Evolutionary conservation across 2,329 filamentous ascomycete genomes (phyloP).

Genomic region (Aotearoamyces nothofagi): DNA sequence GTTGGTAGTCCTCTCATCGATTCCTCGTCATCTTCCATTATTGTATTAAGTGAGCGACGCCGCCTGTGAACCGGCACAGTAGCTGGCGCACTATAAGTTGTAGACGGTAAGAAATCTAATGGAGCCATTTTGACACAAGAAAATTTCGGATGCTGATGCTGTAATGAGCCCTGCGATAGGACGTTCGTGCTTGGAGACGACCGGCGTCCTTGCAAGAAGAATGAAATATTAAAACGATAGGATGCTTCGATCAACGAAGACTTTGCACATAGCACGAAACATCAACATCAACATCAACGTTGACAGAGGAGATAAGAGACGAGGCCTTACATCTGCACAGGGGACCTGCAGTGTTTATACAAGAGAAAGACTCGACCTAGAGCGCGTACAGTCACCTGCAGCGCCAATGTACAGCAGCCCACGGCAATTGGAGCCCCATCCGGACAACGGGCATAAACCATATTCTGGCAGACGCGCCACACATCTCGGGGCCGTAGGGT

Average conservation of each 20-base stretch:
- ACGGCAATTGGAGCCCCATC: too few relatives aligned
- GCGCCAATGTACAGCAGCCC: too few relatives aligned
- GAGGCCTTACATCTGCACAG: too few relatives aligned
- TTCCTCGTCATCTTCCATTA: constrained; percentile 39
- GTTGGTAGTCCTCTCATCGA: constrained; percentile 14
- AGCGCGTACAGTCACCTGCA: too few relatives aligned
- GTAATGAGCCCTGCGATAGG: not conserved
- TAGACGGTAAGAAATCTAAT: constrained; percentile 27
- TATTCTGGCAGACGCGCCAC: too few relatives aligned
- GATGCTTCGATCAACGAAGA: constrained; percentile 23
- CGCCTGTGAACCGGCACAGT: constrained; percentile 36
- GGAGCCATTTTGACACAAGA: constrained; percentile 16
- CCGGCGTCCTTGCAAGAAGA: constrained; percentile 11
- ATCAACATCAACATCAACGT: constrained; percentile 4
- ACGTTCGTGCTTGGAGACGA: constrained; percentile 10
- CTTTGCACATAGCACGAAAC: too few relatives aligned
- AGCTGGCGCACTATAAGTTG: constrained; percentile 31
- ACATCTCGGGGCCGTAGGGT: too few relatives aligned
- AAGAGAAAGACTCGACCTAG: too few relatives aligned
- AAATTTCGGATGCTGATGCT: constrained; percentile 3
- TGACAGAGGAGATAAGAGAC: too few relatives aligned
- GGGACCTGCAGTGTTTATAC: constrained; percentile 3
- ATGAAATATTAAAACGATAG: constrained; percentile 19
- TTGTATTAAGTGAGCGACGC: constrained; percentile 44
- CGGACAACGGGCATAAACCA: too few relatives aligned